Base-by-base conservation (phyloP, 495 filamentous ascomycete species). In the Aspergillus incahuasiensis region DNA sequence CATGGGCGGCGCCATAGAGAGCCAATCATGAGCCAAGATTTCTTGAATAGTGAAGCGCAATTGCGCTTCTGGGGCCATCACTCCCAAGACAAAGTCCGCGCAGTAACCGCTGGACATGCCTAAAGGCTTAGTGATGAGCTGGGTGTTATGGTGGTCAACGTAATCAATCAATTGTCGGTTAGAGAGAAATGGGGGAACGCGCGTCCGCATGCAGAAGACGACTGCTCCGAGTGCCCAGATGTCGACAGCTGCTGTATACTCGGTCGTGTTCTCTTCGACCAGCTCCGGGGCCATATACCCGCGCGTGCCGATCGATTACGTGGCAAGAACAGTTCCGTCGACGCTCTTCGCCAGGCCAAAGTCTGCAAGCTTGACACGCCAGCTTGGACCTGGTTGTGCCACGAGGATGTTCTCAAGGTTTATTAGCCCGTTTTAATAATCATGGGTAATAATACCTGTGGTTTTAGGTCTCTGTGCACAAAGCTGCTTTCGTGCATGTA, bases 291-390 rank as follows among this genome's bases (percentile, higher is more conserved):
- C 45, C 45, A 48, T 34, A 18, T 48, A 48, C 16, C 45, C 45
- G 1, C 24, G 45, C 9, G 45, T 48, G 15, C 45, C 45, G 15
- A 25, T 48, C 4, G 25, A 32, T 32, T 30, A 7, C 19, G 45
- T 48, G 25, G 45, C 24, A 25, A 30, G 22, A 13, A 19, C n/a
- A 5, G 25, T 16, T 11, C 45, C 45, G 11, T 48, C 45, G 5
- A 48, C 30, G n/a, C 45, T 30, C 25, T 48, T 48, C 7, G 24
- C 28, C 16, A 48, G 25, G 13, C 45, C 45, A 32, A 48, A 34
- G n/a, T 48, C 45, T n/a, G 45, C 45, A 32, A 48, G 45, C 45
- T 48, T 48, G 45, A 48, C 25, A n/a, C 16, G 28, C 45, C 45
- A 48, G 13, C 25, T n/a, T 7, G 45, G 45, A 7, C 45, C 25